Evolutionary conservation across 768 basidiomycete genomes (phyloP).

Genomic region (Tylopilus sp.): DNA sequence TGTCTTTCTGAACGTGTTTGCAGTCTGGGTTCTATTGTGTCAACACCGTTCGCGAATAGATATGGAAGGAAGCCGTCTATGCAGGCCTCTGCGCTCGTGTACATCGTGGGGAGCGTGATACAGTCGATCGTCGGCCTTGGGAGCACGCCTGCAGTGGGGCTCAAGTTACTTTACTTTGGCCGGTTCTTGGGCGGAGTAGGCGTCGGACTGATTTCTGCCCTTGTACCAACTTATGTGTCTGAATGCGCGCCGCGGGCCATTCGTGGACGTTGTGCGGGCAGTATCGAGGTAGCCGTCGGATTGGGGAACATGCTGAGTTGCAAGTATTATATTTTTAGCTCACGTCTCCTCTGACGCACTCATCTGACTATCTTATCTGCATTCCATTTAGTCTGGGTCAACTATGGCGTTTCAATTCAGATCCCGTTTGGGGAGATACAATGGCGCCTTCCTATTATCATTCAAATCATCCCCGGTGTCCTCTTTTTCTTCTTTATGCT

Average conservation of each 20-base stretch:
- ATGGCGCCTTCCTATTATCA: slow-evolving; percentile 37
- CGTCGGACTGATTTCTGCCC: too few relatives aligned
- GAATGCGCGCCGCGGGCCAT: slow-evolving; percentile 37
- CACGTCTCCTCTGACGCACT: not conserved
- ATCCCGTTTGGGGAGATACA: slow-evolving; percentile 28
- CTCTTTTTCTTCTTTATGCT: slow-evolving; percentile 36
- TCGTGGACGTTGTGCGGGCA: slow-evolving; percentile 36
- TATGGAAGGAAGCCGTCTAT: not conserved
- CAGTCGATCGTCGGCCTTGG: slow-evolving; percentile 34
- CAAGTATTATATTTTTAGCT: slow-evolving; percentile 15
- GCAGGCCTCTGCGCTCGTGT: too few relatives aligned
- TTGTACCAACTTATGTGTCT: slow-evolving; percentile 35
- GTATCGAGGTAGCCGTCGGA: slow-evolving; percentile 31
- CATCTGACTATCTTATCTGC: not conserved
- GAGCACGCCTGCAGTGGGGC: slow-evolving; percentile 12
- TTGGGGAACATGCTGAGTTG: slow-evolving; percentile 36
- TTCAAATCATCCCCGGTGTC: slow-evolving; percentile 39
- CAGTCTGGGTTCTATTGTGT: too few relatives aligned
- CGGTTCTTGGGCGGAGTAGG: too few relatives aligned
- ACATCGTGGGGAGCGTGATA: slow-evolving; percentile 32
- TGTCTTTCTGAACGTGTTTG: too few relatives aligned
- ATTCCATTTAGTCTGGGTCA: slow-evolving; percentile 33
- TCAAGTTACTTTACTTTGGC: not conserved
- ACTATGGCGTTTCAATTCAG: slow-evolving; percentile 30
- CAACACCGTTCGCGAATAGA: too few relatives aligned